Base-by-base conservation (phyloP, 2,329 filamentous ascomycete species). In the Herpotrichia juniperi region DNA sequence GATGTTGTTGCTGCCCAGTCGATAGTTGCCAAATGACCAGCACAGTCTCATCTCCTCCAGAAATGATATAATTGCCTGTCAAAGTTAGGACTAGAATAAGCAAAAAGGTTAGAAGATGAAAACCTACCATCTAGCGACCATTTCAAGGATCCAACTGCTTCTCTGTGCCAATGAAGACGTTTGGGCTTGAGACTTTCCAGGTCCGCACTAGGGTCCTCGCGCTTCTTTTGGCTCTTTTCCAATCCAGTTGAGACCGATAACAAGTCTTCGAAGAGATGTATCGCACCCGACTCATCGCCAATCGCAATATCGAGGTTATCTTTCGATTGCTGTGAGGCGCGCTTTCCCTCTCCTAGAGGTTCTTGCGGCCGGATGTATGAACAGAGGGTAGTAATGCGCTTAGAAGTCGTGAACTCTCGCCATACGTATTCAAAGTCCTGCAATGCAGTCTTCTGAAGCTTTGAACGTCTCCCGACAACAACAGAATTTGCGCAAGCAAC, bases 1-100 rank as follows among this genome's bases (percentile, higher is more conserved):
- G 78, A 67, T 88, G 91, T 67, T 94, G 89, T 65, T 86, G 86
- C 69, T 88, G 88, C 57, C 87, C 87, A 0, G 93, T 97, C 61
- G 96, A 90, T 51, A 97, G 80, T 74, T 99, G 94, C 93, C 93
- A 97, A 26, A 97, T 79, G 8, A 96, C 90, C 35, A 99, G 80
- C 17, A 91, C 89, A 7, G 91, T 93, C 75, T 99, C 94, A 19
- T 87, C 86, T 26, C 94, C 94, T 67, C 94, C 94, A 50, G 94
- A 97, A 46, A 99, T 87, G 53, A 99, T 77, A 72, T 99, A 99
- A 69, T 96, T 92, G 45, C 91, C 90, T 94, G 35, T 21, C 11
- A 2, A 10, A 17, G 42, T 58, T 39, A 59, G 44, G 19, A 8
- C 42, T 19, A 31, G 5, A 46, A 21, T 17, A 12, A 14, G 25